Conservation (phyloP, 176 grass and related monocot species). For the Eleusine coracana region DNA sequence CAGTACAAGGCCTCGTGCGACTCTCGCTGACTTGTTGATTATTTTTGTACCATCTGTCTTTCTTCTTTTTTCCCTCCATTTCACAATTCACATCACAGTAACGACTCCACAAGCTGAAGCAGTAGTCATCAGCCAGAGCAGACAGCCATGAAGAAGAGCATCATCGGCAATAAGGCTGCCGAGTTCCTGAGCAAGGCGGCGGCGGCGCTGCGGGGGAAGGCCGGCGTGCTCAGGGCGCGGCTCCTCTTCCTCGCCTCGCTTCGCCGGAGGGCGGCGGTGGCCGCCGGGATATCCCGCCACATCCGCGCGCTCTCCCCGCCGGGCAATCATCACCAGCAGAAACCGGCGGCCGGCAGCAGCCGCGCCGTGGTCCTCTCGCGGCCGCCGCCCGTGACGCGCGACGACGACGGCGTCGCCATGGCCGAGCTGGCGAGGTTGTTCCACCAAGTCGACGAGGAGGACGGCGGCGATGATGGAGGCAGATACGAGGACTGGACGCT, state of each 20-base stretch:
- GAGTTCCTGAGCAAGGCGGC: constrained; percentile 64
- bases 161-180: constrained; percentile 54
- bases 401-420: background rate
- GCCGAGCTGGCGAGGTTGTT: constrained; percentile 30
- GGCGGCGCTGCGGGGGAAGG: constrained; percentile 58
- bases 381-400: background rate
- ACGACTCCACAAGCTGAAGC: background rate
- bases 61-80: background rate
- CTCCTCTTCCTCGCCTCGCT: constrained; percentile 68
- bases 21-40: background rate
- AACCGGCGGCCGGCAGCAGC: background rate
- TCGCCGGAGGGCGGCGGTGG: constrained; percentile 54
- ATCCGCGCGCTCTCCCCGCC: constrained; percentile 51
- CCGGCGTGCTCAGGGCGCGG: constrained; percentile 60
- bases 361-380: constrained; percentile 26
- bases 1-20: background rate
- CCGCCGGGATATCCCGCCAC: constrained; percentile 39
- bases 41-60: background rate
- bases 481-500: constrained; percentile 39
- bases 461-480: background rate
- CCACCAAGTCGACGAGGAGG: constrained; percentile 18
- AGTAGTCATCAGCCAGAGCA: background rate
- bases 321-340: constrained; percentile 4
- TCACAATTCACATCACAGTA: background rate
- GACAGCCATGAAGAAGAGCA: constrained; percentile 41